Percentiles rank a stretch among this genome's conserved stretches.
Evolutionary conservation across 495 filamentous ascomycete genomes (phyloP).

Genomic region (Margaritispora aquatica): DNA sequence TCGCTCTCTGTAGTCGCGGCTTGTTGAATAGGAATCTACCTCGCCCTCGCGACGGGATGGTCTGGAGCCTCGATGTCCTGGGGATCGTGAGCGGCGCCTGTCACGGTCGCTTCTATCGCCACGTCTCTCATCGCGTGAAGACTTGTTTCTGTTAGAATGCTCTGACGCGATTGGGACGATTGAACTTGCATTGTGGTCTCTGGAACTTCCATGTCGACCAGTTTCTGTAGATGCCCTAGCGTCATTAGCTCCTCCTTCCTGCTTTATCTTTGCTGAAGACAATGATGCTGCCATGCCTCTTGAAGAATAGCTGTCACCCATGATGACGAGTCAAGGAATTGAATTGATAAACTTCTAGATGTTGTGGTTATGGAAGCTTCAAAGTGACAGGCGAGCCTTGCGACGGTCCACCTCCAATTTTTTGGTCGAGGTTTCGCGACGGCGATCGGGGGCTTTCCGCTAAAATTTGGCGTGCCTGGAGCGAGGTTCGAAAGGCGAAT

Average conservation of each 20-base stretch:
- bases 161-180: not conserved
- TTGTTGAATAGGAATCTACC: conserved; percentile 82
- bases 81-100: conserved; percentile 70
- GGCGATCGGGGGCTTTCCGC: not conserved
- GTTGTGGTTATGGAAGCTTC: not conserved
- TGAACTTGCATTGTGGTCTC: conserved; percentile 64
- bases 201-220: conserved; percentile 60
- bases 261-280: conserved; percentile 22
- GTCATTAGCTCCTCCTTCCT: conserved; percentile 29
- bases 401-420: not conserved
- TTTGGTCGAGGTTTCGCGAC: conserved; percentile 1
- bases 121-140: conserved; percentile 45
- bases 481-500: not conserved
- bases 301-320: conserved; percentile 84
- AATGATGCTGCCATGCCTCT: conserved; percentile 51
- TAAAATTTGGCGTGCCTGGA: not conserved
- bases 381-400: not conserved
- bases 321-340: conserved; percentile 38
- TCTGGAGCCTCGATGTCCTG: conserved; percentile 51
- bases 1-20: conserved; percentile 81
- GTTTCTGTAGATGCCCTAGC: conserved; percentile 42
- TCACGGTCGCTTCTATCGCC: conserved; percentile 36
- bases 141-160: conserved; percentile 38
- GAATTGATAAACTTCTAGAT: not conserved
- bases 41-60: conserved; percentile 56